phyloP scores from a whole-genome alignment of 257 asterid species.

The Salvia rosmarinus region DNA sequence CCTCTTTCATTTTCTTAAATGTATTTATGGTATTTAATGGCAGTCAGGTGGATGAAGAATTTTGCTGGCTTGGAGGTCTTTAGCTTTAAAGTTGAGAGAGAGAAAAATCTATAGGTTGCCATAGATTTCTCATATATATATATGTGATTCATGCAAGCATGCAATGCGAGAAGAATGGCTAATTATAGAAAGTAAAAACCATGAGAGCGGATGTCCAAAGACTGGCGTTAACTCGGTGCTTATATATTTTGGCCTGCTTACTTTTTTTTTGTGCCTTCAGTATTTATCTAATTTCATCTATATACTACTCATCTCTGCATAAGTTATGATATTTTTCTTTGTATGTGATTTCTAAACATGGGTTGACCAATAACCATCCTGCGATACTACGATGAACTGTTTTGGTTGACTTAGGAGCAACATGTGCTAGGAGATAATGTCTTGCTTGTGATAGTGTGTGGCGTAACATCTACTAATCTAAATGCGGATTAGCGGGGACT shows the following conservation, averaged over 20 bases:
- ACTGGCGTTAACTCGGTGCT: not conserved
- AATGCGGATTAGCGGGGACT: no score
- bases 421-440: not conserved
- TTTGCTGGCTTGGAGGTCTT: constrained; percentile 2
- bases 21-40: not conserved
- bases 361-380: not conserved
- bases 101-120: not conserved
- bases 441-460: not conserved
- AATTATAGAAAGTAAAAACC: not conserved
- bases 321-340: not conserved
- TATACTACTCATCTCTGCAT: not conserved
- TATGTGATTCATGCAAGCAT: not conserved
- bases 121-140: not conserved
- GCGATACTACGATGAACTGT: not conserved
- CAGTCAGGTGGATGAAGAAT: not conserved
- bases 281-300: not conserved
- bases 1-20: constrained; percentile 15
- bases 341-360: not conserved
- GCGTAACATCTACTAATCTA: no score
- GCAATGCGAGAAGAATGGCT: not conserved
- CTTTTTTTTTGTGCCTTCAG: not conserved
- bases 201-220: not conserved
- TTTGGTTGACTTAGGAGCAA: constrained; percentile 2
- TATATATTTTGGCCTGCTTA: not conserved
- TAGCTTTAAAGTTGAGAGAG: not conserved